phyloP scores from a whole-genome alignment of 352 stramenopile species.

The Globisporangium echinulatum region DNA sequence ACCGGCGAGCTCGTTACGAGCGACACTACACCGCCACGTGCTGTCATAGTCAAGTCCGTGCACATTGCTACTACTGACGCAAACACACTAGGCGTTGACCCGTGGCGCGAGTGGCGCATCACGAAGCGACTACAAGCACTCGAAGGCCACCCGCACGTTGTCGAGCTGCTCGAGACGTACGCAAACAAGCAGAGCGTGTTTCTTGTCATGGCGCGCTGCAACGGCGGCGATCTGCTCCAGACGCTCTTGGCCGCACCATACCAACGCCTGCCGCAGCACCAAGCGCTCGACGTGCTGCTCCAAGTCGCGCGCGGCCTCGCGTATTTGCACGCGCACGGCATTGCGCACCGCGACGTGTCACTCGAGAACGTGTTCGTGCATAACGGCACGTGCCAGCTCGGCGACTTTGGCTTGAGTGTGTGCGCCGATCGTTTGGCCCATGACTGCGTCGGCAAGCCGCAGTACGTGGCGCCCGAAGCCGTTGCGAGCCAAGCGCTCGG shows the following conservation, averaged over 20 bases:
- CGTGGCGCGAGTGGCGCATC: constrained; percentile 15
- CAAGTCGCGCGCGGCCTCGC: constrained; percentile 8
- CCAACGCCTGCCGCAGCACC: background rate
- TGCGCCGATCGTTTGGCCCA: constrained; percentile 6
- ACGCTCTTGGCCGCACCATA: constrained; percentile 4
- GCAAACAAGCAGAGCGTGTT: constrained; percentile 10
- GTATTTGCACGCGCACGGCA: background rate
- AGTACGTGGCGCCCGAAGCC: constrained; percentile 65
- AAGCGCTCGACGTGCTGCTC: constrained; percentile 7
- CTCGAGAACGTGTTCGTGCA: constrained; percentile 54
- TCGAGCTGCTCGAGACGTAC: constrained; percentile 9
- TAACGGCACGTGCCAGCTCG: constrained; percentile 41
- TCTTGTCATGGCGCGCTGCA: constrained; percentile 14
- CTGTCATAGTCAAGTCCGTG: constrained; percentile 13
- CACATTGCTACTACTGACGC: constrained; percentile 2
- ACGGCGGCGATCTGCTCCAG: constrained; percentile 12
- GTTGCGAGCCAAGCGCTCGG: constrained; percentile 19
- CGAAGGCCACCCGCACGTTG: constrained; percentile 7
- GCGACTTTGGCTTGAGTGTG: constrained; percentile 45
- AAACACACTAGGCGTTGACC: constrained; percentile 2
- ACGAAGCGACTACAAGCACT: constrained; percentile 13
- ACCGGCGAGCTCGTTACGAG: constrained; percentile 6
- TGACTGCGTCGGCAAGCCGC: constrained; percentile 29
- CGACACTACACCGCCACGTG: background rate
- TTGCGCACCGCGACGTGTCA: constrained; percentile 56